phyloP scores from a whole-genome alignment of 148 eudicot genomes.

The Rhododendron molle region DNA sequence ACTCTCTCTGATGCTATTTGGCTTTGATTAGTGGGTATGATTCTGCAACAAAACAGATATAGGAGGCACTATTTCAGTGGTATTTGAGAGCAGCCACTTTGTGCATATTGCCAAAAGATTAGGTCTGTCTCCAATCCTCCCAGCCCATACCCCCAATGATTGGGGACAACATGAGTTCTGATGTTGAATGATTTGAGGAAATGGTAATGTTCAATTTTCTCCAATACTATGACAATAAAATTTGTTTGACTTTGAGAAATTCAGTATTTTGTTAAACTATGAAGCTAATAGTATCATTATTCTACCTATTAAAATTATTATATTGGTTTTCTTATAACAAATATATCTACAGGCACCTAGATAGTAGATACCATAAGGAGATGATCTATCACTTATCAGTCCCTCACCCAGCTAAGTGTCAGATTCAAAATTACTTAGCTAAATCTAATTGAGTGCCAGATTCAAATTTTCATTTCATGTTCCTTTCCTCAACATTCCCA shows the following conservation, averaged over 20 bases:
- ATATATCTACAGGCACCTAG: background rate
- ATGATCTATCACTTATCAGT: background rate
- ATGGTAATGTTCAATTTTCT: background rate
- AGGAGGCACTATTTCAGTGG: too few relatives aligned
- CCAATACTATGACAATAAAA: background rate
- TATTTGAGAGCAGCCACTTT: too few relatives aligned
- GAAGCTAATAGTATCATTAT: background rate
- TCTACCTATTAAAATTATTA: background rate
- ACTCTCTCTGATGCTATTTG: too few relatives aligned
- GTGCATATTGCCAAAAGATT: too few relatives aligned
- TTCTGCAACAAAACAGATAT: too few relatives aligned
- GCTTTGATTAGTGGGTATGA: too few relatives aligned
- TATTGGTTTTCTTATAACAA: background rate
- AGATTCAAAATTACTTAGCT: background rate
- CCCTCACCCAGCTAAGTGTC: background rate
- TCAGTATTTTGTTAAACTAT: background rate
- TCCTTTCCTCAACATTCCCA: constrained; percentile 2
- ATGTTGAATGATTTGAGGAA: background rate
- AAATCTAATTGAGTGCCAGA: background rate
- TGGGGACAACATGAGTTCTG: too few relatives aligned
- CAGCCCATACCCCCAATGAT: too few relatives aligned
- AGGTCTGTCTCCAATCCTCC: too few relatives aligned
- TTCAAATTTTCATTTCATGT: background rate
- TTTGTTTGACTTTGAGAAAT: background rate
- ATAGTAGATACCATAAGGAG: background rate